phyloP scores from a whole-genome alignment of 1,284 basidiomycete species.

The Trametes polyzona region DNA sequence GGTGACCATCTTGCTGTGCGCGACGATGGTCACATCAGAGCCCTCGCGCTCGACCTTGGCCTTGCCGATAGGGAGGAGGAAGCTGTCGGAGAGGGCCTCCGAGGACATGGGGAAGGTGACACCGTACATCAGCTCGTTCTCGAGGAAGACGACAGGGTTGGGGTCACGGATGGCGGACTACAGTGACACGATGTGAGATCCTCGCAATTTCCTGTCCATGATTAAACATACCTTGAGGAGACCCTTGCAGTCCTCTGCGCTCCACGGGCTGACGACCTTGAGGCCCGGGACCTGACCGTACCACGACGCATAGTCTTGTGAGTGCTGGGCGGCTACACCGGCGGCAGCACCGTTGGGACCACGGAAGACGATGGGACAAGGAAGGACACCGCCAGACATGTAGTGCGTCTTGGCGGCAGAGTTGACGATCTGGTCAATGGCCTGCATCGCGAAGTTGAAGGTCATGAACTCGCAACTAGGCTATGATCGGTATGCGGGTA shows the following conservation, averaged over 20 bases:
- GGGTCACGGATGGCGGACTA: slow-evolving; percentile 97
- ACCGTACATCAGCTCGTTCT: slow-evolving; percentile 99
- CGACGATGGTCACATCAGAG: slow-evolving; percentile 93
- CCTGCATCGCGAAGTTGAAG: slow-evolving; percentile 95
- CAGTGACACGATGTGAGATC: slow-evolving; percentile 1
- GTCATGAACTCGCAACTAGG: slow-evolving; percentile 99
- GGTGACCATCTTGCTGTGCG: slow-evolving; percentile 96
- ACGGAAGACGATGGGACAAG: slow-evolving; percentile 98
- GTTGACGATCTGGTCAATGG: slow-evolving; percentile 99
- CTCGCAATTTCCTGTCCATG: background rate
- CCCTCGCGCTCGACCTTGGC: slow-evolving; percentile 95
- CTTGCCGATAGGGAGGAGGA: slow-evolving; percentile 96
- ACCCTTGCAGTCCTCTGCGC: slow-evolving; percentile 97
- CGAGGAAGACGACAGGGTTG: slow-evolving; percentile 97
- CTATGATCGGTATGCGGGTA: background rate
- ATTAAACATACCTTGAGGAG: slow-evolving; percentile 83
- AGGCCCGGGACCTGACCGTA: slow-evolving; percentile 96
- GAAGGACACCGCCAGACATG: slow-evolving; percentile 99
- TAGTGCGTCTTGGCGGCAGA: slow-evolving; percentile 99
- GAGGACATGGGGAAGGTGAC: slow-evolving; percentile 94
- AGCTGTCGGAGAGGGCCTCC: slow-evolving; percentile 95
- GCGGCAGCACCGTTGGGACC: slow-evolving; percentile 98
- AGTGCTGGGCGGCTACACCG: slow-evolving; percentile 95
- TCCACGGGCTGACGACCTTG: slow-evolving; percentile 98
- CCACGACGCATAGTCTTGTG: slow-evolving; percentile 93